Percentiles rank a stretch among this genome's conserved stretches.
These are phyloP conservation scores for Annulohypoxylon bovei DNA, from an alignment of 495 filamentous ascomycete genomes.

Conservation along the genomic window DNA sequence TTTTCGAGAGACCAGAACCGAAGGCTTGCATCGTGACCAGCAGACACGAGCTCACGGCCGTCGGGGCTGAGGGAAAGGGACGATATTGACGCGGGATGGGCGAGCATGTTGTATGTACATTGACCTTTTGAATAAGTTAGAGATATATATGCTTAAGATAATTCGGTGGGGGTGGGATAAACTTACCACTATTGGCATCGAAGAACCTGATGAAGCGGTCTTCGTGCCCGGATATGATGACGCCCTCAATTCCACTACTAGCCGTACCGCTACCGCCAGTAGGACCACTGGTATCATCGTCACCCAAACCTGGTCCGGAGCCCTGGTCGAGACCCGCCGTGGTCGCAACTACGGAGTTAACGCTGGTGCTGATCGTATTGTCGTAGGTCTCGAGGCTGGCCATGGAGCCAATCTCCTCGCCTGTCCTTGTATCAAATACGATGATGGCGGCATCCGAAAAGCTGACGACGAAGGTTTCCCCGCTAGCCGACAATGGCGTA, in stretches of 20 bases:
- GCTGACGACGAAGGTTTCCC: slow-evolving; percentile 92
- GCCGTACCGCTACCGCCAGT: slow-evolving; percentile 75
- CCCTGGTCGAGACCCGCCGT: slow-evolving; percentile 79
- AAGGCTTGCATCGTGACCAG: slow-evolving; percentile 91
- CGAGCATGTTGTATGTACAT: slow-evolving; percentile 99
- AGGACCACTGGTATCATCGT: slow-evolving; percentile 66
- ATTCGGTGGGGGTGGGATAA: no score
- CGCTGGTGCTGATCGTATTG: slow-evolving; percentile 80
- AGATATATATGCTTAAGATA: not conserved
- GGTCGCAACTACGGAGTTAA: slow-evolving; percentile 92
- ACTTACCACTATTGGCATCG: slow-evolving; percentile 97
- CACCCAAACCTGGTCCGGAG: slow-evolving; percentile 67
- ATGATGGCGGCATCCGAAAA: slow-evolving; percentile 90
- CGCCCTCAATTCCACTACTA: slow-evolving; percentile 81
- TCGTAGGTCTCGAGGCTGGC: slow-evolving; percentile 92
- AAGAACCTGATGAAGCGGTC: slow-evolving; percentile 96
- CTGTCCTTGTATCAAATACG: slow-evolving; percentile 89
- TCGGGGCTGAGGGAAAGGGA: slow-evolving; percentile 90
- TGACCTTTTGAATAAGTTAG: slow-evolving; percentile 74
- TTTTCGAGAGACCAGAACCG: slow-evolving; percentile 99
- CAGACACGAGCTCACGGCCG: slow-evolving; percentile 92
- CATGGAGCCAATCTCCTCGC: slow-evolving; percentile 93
- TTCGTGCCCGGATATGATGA: slow-evolving; percentile 94
- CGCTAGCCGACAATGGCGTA: slow-evolving; percentile 81
- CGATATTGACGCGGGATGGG: slow-evolving; percentile 91